A percentile compares a stretch with the other conserved stretches of the same genome.
phyloP scores from a whole-genome alignment of 1,284 basidiomycete species.

The Moniliophthora roreri region DNA sequence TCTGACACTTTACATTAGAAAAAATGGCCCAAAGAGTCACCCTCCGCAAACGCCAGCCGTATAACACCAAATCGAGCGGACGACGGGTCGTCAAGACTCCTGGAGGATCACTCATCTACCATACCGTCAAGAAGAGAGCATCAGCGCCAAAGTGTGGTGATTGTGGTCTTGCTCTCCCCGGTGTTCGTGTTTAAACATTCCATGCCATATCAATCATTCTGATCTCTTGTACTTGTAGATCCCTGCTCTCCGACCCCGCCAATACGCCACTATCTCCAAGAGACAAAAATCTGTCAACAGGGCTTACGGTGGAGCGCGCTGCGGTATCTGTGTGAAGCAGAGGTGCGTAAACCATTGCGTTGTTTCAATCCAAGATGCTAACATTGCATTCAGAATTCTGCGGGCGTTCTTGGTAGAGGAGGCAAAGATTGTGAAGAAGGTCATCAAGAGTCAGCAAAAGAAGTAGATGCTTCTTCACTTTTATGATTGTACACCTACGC shows the following conservation, averaged over 20 bases:
- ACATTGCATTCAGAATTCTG: constrained; percentile 70
- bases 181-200: constrained; percentile 60
- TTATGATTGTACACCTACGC: background rate
- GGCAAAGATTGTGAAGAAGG: constrained; percentile 99
- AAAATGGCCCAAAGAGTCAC: constrained; percentile 98
- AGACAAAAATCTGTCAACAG: constrained; percentile 92
- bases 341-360: constrained; percentile 56
- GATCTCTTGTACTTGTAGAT: constrained; percentile 50
- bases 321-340: constrained; percentile 89
- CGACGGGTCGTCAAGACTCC: constrained; percentile 97
- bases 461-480: constrained; percentile 13
- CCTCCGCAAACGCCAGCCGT: constrained; percentile 97
- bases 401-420: constrained; percentile 99
- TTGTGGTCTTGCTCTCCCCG: constrained; percentile 88
- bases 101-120: constrained; percentile 89
- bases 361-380: background rate
- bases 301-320: constrained; percentile 95
- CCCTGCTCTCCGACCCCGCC: constrained; percentile 88
- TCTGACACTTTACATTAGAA: background rate
- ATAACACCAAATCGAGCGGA: constrained; percentile 98
- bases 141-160: constrained; percentile 96
- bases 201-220: background rate
- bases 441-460: constrained; percentile 89
- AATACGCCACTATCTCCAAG: constrained; percentile 94
- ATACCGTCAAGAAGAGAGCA: constrained; percentile 86